Percentiles rank a stretch among this genome's conserved stretches.
Evolutionary conservation across 2,329 filamentous ascomycete species (phyloP).

Genomic region (Rhynchosporium agropyri): DNA sequence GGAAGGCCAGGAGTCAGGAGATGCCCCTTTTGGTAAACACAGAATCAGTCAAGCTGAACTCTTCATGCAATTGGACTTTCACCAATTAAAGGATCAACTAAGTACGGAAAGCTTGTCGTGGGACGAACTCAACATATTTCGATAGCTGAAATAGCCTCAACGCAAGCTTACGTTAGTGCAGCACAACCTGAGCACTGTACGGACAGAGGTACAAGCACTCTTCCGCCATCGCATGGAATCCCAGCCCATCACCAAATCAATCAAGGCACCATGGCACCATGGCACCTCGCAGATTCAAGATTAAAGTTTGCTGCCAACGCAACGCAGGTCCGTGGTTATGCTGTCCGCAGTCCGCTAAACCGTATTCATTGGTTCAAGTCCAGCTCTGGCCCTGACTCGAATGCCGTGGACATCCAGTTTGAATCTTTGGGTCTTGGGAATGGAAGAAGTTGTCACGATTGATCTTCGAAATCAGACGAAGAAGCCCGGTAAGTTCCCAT

Average conservation of each 20-base stretch:
- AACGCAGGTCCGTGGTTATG: not conserved
- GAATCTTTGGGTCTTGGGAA: no score
- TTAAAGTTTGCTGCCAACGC: constrained; percentile 8
- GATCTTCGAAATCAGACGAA: no score
- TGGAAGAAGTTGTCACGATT: no score
- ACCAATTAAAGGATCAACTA: not conserved
- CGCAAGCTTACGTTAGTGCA: not conserved
- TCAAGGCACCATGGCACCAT: constrained; percentile 3
- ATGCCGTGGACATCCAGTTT: no score
- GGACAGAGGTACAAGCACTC: no score
- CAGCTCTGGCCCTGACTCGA: not conserved
- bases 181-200: no score
- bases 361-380: not conserved
- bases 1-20: constrained; percentile 2
- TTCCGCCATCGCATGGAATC: not conserved
- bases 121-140: not conserved
- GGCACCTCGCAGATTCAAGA: not conserved
- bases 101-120: not conserved
- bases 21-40: constrained; percentile 10
- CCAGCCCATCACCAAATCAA: constrained; percentile 5
- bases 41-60: not conserved
- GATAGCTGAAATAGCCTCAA: constrained; percentile 6
- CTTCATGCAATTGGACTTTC: not conserved
- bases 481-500: no score
- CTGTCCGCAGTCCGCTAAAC: constrained; percentile 6